Conservation (phyloP, 2,329 filamentous ascomycete genomes). For the Neofusicoccum kwambonambiense region DNA sequence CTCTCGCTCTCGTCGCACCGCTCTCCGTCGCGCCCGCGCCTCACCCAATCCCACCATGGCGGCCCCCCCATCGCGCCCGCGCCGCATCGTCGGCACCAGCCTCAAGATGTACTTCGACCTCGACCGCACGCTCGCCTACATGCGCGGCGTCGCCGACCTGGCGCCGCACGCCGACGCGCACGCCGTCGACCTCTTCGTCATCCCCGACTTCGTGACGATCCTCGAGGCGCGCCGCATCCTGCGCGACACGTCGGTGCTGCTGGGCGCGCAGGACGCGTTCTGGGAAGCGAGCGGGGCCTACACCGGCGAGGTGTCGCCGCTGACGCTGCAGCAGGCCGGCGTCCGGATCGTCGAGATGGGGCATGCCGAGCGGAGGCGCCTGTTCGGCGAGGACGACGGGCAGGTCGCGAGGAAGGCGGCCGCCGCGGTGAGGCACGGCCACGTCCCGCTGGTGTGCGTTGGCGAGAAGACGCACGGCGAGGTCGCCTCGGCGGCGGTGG, state of each 20-base stretch:
- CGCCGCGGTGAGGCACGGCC: conserved; percentile 65
- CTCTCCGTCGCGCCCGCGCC: not conserved
- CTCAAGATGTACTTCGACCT: conserved; percentile 81
- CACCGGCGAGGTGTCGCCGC: conserved; percentile 74
- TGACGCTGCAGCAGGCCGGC: conserved; percentile 65
- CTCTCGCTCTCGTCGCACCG: not conserved
- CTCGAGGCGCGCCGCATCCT: conserved; percentile 52
- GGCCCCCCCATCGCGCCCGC: conserved; percentile 33
- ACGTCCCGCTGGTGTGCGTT: conserved; percentile 77
- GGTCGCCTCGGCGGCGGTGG: conserved; percentile 50
- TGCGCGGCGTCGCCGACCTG: conserved; percentile 43
- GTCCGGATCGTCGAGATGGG: conserved; percentile 74
- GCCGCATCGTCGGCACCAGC: conserved; percentile 69
- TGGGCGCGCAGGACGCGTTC: conserved; percentile 76
- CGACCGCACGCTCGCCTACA: conserved; percentile 55
- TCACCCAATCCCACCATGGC: not conserved
- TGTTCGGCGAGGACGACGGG: conserved; percentile 74
- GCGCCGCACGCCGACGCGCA: conserved; percentile 54
- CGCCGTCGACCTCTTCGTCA: conserved; percentile 69
- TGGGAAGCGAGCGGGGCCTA: conserved; percentile 69
- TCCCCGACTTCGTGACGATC: conserved; percentile 74
- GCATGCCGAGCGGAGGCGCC: conserved; percentile 71
- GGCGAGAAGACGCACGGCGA: conserved; percentile 62
- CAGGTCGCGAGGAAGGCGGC: conserved; percentile 66
- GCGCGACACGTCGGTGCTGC: conserved; percentile 52